These are phyloP conservation scores for Pseudohalonectria lignicola DNA, from an alignment of 2,329 filamentous ascomycete genomes.

Conservation along the genomic window DNA sequence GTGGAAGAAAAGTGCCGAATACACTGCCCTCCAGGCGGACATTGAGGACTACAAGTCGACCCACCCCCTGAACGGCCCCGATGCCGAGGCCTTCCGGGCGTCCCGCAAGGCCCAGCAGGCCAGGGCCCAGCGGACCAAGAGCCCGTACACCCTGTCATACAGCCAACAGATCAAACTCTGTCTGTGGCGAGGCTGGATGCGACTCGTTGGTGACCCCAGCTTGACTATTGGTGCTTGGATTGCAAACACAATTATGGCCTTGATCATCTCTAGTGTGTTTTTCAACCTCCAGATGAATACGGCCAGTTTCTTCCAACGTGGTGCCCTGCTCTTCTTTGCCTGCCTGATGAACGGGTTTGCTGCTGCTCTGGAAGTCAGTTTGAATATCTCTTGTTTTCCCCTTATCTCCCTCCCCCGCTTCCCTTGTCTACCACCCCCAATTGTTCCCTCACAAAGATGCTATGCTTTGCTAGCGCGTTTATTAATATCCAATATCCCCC, in stretches of 20 bases:
- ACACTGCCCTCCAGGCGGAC: constrained; percentile 37
- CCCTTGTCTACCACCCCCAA: no score
- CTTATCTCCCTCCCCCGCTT: no score
- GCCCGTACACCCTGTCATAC: constrained; percentile 75
- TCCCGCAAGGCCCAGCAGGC: constrained; percentile 43
- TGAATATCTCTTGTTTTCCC: no score
- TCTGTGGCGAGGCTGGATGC: constrained; percentile 67
- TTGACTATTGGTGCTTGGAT: constrained; percentile 58
- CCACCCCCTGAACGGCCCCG: constrained; percentile 43
- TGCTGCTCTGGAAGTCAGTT: constrained; percentile 65
- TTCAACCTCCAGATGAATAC: constrained; percentile 61
- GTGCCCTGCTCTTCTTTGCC: constrained; percentile 77
- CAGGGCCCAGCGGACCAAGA: constrained; percentile 50
- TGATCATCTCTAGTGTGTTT: constrained; percentile 74
- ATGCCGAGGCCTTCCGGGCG: constrained; percentile 45
- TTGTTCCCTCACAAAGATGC: no score
- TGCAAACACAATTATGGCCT: constrained; percentile 63
- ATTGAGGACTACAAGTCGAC: constrained; percentile 43
- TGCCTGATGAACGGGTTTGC: constrained; percentile 76
- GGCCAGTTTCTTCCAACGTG: constrained; percentile 65
- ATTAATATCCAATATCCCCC: no score
- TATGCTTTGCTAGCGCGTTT: no score
- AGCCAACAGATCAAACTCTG: constrained; percentile 67
- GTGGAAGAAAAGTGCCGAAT: constrained; percentile 45
- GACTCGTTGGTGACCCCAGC: constrained; percentile 66